Conservation (phyloP, 2,329 filamentous ascomycete genomes). For the Aspergillus vadensis region DNA sequence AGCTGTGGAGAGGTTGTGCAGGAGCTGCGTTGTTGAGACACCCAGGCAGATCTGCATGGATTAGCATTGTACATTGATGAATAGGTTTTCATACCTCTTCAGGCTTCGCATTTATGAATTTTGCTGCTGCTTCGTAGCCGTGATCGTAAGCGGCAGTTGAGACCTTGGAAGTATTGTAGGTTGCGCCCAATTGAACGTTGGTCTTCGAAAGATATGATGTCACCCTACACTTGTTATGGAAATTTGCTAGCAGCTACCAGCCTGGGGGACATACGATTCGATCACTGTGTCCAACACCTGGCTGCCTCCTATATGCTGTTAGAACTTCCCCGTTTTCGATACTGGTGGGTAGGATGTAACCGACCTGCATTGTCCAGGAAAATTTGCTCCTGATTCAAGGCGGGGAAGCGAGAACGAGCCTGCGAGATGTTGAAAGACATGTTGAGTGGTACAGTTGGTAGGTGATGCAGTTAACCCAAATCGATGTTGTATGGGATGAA, state of each 20-base stretch:
- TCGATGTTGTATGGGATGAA: neutral
- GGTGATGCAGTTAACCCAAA: neutral
- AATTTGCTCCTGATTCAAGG: slow-evolving; percentile 66
- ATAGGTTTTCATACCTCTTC: slow-evolving; percentile 58
- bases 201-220: slow-evolving; percentile 65
- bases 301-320: slow-evolving; percentile 58
- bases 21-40: slow-evolving; percentile 72
- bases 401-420: slow-evolving; percentile 66
- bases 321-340: neutral
- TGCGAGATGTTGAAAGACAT: slow-evolving; percentile 56
- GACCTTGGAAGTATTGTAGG: slow-evolving; percentile 62
- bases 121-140: slow-evolving; percentile 66
- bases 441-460: slow-evolving; percentile 16
- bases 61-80: neutral
- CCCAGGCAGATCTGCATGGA: slow-evolving; percentile 53
- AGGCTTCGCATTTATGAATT: slow-evolving; percentile 67
- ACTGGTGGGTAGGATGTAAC: neutral
- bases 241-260: too few relatives aligned
- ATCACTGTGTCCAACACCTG: slow-evolving; percentile 69
- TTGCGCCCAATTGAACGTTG: slow-evolving; percentile 76
- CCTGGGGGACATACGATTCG: slow-evolving; percentile 55
- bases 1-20: slow-evolving; percentile 67
- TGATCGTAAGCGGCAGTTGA: slow-evolving; percentile 62
- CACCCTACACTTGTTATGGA: slow-evolving; percentile 50
- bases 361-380: slow-evolving; percentile 69